Conservation (phyloP, 176 grass and related monocot genomes). For the Metroxylon sagu region DNA sequence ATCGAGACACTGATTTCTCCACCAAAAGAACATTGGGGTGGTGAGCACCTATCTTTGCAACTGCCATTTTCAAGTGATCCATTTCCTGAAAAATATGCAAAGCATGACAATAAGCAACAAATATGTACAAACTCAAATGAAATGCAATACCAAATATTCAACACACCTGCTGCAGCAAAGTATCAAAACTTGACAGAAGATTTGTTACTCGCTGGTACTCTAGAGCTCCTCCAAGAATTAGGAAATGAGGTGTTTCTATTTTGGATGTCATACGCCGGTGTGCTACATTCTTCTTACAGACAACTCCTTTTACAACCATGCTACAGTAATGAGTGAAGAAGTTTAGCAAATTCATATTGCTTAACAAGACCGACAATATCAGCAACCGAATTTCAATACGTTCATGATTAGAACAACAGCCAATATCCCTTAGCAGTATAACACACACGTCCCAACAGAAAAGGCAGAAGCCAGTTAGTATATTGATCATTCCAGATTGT, state of each 20-base stretch:
- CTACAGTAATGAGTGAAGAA: conserved; percentile 38
- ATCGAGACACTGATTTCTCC: conserved; percentile 84
- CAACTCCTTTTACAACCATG: conserved; percentile 79
- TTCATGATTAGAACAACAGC: not conserved
- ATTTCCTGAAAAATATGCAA: conserved; percentile 57
- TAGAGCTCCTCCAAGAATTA: conserved; percentile 83
- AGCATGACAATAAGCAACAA: conserved; percentile 18
- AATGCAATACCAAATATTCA: conserved; percentile 7
- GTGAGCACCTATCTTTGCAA: conserved; percentile 89
- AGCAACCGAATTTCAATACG: not conserved
- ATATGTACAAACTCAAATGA: not conserved
- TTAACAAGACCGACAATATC: conserved; percentile 11
- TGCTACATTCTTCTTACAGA: conserved; percentile 95
- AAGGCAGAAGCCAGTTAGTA: too few relatives aligned
- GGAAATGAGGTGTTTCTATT: conserved; percentile 78
- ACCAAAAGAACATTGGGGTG: conserved; percentile 83
- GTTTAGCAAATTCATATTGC: conserved; percentile 25
- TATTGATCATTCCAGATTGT: too few relatives aligned
- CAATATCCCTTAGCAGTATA: too few relatives aligned
- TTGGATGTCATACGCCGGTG: conserved; percentile 77
- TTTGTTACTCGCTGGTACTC: conserved; percentile 88
- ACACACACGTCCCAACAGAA: too few relatives aligned
- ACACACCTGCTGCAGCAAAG: conserved; percentile 81
- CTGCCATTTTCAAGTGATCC: conserved; percentile 97
- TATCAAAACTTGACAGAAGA: conserved; percentile 90